Percentiles rank a stretch among this genome's conserved stretches.
These are phyloP conservation scores for Aureobasidium namibiae DNA, from an alignment of 2,329 filamentous ascomycete species.

Conservation along the genomic window DNA sequence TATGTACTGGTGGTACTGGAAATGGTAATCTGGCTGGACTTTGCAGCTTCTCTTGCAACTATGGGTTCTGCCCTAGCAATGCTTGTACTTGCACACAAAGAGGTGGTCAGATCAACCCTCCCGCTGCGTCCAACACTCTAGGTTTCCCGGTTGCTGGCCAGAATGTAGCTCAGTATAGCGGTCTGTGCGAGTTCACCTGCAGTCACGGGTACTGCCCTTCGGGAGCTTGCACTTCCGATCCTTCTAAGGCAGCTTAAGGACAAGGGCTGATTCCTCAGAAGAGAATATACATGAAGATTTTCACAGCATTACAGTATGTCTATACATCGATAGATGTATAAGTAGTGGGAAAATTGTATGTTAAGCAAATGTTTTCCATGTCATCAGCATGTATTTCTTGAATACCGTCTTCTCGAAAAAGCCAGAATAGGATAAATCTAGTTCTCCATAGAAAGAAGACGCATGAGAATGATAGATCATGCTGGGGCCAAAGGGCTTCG, in stretches of 20 bases:
- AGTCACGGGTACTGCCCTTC: neutral
- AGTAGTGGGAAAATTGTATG: too few species aligned
- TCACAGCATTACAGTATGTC: neutral
- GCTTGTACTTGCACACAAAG: neutral
- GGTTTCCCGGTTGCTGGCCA: neutral
- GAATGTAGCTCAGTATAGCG: neutral
- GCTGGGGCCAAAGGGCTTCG: too few species aligned
- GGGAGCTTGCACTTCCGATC: neutral
- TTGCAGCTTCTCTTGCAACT: slow-evolving; percentile 1
- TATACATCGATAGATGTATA: neutral
- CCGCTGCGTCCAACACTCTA: neutral
- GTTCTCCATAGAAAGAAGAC: too few species aligned
- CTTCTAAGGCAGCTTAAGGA: neutral
- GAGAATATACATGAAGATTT: neutral
- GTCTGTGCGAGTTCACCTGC: neutral
- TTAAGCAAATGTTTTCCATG: too few species aligned
- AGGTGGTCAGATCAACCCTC: neutral
- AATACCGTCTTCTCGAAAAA: too few species aligned
- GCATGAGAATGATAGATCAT: too few species aligned
- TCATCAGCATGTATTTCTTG: too few species aligned
- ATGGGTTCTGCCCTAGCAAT: neutral
- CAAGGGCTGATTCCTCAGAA: neutral
- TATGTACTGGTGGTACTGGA: neutral
- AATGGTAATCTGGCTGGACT: neutral
- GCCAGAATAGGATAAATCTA: too few species aligned